phyloP scores from a whole-genome alignment of 148 eudicot species.

The Cornus suecica region DNA sequence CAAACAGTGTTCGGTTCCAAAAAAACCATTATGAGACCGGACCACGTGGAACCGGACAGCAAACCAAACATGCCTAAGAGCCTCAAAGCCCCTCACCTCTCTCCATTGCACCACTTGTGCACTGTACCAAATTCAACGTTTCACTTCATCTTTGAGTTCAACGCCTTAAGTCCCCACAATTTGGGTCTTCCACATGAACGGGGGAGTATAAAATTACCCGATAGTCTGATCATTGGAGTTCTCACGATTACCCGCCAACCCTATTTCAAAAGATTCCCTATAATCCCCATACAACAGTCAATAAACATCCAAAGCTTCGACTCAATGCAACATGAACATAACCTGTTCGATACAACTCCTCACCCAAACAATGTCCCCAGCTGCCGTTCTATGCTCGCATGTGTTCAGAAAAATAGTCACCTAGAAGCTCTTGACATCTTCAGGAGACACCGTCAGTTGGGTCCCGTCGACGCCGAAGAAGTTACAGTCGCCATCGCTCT shows the following conservation, averaged over 20 bases:
- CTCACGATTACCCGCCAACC: constrained; percentile 57
- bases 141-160: too few relatives aligned
- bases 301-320: not conserved
- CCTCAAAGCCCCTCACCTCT: too few relatives aligned
- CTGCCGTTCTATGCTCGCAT: constrained; percentile 46
- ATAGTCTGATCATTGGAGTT: not conserved
- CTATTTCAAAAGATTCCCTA: constrained; percentile 26
- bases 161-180: too few relatives aligned
- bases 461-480: constrained; percentile 34
- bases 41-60: too few relatives aligned
- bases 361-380: constrained; percentile 25
- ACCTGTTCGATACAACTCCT: constrained; percentile 59
- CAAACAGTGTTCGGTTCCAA: too few relatives aligned
- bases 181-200: too few relatives aligned
- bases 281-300: constrained; percentile 15
- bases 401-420: constrained; percentile 37
- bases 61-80: too few relatives aligned
- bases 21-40: too few relatives aligned
- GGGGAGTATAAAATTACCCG: not conserved
- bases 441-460: constrained; percentile 31
- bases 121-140: too few relatives aligned
- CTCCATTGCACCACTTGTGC: too few relatives aligned
- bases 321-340: constrained; percentile 46
- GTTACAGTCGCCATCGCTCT: constrained; percentile 56
- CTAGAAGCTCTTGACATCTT: constrained; percentile 50